Conservation (phyloP, 345 rosid genomes). For the Camelina sativa region DNA sequence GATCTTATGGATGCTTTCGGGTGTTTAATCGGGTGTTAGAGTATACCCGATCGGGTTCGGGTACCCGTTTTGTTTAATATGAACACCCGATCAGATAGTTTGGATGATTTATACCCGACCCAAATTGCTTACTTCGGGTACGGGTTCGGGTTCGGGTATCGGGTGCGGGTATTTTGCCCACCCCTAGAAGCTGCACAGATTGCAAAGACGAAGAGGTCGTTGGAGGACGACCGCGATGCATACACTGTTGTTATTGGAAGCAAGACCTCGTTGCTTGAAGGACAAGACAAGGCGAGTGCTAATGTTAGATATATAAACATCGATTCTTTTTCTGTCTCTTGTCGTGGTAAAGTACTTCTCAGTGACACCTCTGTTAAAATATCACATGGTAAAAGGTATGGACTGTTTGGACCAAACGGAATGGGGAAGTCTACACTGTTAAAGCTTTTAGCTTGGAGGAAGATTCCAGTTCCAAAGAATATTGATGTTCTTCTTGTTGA, state of each 20-base stretch:
- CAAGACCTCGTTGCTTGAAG: constrained; percentile 83
- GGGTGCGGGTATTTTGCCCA: too few relatives aligned
- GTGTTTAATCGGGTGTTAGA: too few relatives aligned
- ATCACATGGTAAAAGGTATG: constrained; percentile 96
- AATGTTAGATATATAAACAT: constrained; percentile 84
- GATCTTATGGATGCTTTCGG: too few relatives aligned
- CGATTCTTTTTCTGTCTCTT: constrained; percentile 89
- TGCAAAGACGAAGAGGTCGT: constrained; percentile 70
- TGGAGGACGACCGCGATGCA: constrained; percentile 92
- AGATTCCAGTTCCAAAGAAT: constrained; percentile 91
- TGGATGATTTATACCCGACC: too few relatives aligned
- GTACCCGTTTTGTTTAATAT: too few relatives aligned
- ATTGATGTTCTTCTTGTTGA: constrained; percentile 95
- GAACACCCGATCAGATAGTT: too few relatives aligned
- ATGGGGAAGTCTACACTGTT: constrained; percentile 93
- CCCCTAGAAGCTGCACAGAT: constrained; percentile 47
- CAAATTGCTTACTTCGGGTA: too few relatives aligned
- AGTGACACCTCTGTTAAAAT: constrained; percentile 81
- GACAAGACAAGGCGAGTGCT: constrained; percentile 83
- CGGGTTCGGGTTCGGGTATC: too few relatives aligned
- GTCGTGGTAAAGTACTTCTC: constrained; percentile 87
- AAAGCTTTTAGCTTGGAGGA: constrained; percentile 98
- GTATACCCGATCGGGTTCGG: too few relatives aligned
- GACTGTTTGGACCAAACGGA: constrained; percentile 95
- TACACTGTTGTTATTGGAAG: constrained; percentile 94